phyloP scores from a whole-genome alignment of 1,284 basidiomycete species.

The Trichosporon sp. region DNA sequence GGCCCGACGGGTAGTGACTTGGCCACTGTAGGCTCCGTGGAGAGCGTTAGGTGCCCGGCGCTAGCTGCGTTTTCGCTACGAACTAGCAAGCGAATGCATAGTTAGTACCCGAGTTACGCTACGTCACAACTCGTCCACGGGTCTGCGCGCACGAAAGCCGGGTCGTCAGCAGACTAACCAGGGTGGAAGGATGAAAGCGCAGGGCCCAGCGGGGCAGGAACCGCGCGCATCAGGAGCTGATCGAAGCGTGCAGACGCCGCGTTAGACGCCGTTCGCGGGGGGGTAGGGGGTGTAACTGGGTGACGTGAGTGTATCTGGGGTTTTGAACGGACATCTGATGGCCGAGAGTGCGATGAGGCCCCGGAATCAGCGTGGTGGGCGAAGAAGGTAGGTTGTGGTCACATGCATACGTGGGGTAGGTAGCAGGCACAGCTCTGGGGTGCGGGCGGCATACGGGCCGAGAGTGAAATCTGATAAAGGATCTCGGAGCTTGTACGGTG shows the following conservation, averaged over 20 bases:
- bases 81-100: background rate
- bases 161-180: too few relatives aligned
- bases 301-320: background rate
- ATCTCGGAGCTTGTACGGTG: slow-evolving; percentile 5
- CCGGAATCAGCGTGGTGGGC: background rate
- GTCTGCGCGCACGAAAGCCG: background rate
- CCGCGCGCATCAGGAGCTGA: background rate
- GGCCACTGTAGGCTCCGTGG: background rate
- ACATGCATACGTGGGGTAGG: slow-evolving; percentile 1
- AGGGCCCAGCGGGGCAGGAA: background rate
- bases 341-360: slow-evolving; percentile 10
- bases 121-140: background rate
- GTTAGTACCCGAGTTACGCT: background rate
- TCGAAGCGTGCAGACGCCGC: background rate
- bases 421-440: too few relatives aligned
- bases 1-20: background rate
- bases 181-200: background rate
- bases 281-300: background rate
- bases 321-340: slow-evolving; percentile 1
- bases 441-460: too few relatives aligned
- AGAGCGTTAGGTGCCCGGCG: background rate
- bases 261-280: background rate
- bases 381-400: background rate
- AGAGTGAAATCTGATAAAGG: background rate
- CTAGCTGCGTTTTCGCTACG: background rate